Evolutionary conservation across 116 monocot species (phyloP).

Genomic region (Phalaenopsis hybrid): DNA sequence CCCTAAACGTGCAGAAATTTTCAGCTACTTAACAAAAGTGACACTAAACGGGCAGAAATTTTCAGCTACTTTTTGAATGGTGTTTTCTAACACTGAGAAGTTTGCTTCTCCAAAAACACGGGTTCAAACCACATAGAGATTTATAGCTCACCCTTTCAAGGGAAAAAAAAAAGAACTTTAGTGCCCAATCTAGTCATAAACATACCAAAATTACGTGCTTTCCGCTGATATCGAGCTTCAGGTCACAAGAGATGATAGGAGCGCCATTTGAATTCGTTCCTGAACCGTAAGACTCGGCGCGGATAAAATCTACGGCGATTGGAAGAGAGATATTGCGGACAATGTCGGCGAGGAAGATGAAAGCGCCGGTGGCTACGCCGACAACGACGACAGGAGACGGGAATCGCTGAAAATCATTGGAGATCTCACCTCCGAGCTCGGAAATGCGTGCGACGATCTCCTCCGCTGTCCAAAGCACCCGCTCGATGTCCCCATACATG

Average conservation of each 20-base stretch:
- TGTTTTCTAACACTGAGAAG: not conserved
- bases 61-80: not conserved
- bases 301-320: conserved; percentile 64
- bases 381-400: conserved; percentile 31
- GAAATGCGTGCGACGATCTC: conserved; percentile 34
- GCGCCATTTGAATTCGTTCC: conserved; percentile 61
- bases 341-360: conserved; percentile 81
- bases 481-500: conserved; percentile 33
- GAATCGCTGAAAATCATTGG: conserved; percentile 26
- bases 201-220: conserved; percentile 85
- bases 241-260: conserved; percentile 57
- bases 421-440: conserved; percentile 34
- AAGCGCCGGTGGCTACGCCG: conserved; percentile 88
- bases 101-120: too few species aligned
- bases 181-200: not conserved
- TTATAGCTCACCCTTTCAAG: too few species aligned
- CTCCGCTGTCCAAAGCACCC: conserved; percentile 38
- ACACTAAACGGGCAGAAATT: too few species aligned
- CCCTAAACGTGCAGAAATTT: too few species aligned
- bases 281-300: conserved; percentile 77
- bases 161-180: not conserved
- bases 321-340: conserved; percentile 51
- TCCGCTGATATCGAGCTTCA: conserved; percentile 72
- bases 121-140: too few species aligned
- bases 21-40: too few species aligned